Percentiles rank a stretch among this genome's conserved stretches.
Evolutionary conservation across 495 filamentous ascomycete species (phyloP).

Genomic region (Parathielavia hyrcaniae): DNA sequence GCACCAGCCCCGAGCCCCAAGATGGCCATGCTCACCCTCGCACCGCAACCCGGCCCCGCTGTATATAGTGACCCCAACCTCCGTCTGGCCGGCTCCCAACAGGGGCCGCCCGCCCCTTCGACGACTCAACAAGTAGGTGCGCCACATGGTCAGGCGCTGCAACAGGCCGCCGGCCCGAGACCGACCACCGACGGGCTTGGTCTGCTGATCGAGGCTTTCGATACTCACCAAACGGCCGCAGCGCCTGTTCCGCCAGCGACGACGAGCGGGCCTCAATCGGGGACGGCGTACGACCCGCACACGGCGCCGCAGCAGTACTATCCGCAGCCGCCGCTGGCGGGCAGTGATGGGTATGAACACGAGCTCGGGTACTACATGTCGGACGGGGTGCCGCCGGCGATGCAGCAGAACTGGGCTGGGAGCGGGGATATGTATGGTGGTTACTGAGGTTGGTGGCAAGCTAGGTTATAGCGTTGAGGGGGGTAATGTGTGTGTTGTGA

Average conservation of each 20-base stretch:
- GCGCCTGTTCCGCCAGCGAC: slow-evolving; percentile 1
- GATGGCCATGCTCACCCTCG: slow-evolving; percentile 9
- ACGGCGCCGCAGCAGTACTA: slow-evolving; percentile 23
- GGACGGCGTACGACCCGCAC: slow-evolving; percentile 22
- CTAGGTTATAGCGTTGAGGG: background rate
- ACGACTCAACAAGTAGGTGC: background rate
- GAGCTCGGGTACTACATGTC: slow-evolving; percentile 32
- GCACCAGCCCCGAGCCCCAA: slow-evolving; percentile 4
- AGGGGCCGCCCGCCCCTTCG: background rate
- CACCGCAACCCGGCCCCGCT: background rate
- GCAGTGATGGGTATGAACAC: slow-evolving; percentile 32
- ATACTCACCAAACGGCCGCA: slow-evolving; percentile 20
- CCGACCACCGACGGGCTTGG: slow-evolving; percentile 28
- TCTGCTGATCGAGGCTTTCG: slow-evolving; percentile 31
- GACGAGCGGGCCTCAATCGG: background rate
- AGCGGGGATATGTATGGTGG: slow-evolving; percentile 24
- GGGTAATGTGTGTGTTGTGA: background rate
- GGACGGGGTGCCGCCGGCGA: slow-evolving; percentile 19
- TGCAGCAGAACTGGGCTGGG: slow-evolving; percentile 24
- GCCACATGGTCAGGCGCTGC: background rate
- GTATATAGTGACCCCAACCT: slow-evolving; percentile 26
- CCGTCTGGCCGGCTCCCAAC: slow-evolving; percentile 17
- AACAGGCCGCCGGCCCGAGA: slow-evolving; percentile 1
- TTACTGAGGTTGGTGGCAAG: slow-evolving; percentile 5
- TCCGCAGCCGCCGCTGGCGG: slow-evolving; percentile 15